Evolutionary conservation across 139 green algal genomes (phyloP).

Genomic region (Auxenochlorella pyrenoidosa): DNA sequence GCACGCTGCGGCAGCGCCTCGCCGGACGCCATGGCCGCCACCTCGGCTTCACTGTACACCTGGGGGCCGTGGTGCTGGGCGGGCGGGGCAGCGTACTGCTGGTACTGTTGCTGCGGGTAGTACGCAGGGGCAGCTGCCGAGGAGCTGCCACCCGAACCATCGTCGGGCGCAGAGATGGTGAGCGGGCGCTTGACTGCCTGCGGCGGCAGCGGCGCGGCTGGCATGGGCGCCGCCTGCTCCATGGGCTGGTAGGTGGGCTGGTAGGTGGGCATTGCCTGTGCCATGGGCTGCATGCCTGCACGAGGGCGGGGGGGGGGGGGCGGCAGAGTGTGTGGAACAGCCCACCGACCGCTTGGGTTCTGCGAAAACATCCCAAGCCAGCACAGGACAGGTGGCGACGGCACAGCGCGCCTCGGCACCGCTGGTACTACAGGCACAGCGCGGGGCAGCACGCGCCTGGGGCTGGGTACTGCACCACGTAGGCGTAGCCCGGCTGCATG

Average conservation of each 20-base stretch:
- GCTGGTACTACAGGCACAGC: not conserved
- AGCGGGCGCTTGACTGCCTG: conserved; percentile 41
- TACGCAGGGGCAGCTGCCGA: not conserved
- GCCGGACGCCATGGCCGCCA: not conserved
- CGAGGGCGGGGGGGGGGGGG: not conserved
- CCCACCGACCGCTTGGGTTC: not conserved
- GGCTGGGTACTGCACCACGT: conserved; percentile 29
- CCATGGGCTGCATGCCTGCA: conserved; percentile 21
- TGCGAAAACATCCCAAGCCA: not conserved
- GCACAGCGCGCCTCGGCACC: not conserved
- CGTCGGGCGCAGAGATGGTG: conserved; percentile 35
- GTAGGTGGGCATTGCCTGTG: conserved; percentile 7
- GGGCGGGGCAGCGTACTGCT: not conserved
- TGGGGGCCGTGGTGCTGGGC: not conserved
- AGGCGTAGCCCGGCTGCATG: conserved; percentile 31
- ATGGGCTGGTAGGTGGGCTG: conserved; percentile 30
- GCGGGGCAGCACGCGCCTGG: not conserved
- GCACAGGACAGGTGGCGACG: not conserved
- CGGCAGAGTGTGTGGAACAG: not conserved
- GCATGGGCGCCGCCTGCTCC: not conserved
- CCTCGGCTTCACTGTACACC: not conserved
- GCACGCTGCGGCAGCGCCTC: not conserved
- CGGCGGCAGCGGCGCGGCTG: conserved; percentile 28
- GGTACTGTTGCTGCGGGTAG: not conserved
- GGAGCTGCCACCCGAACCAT: not conserved